Percentiles rank a stretch among this genome's conserved stretches.
Evolutionary conservation across 169 alveolate species (phyloP).

Genomic region (Cryptosporidium xiaoi): DNA sequence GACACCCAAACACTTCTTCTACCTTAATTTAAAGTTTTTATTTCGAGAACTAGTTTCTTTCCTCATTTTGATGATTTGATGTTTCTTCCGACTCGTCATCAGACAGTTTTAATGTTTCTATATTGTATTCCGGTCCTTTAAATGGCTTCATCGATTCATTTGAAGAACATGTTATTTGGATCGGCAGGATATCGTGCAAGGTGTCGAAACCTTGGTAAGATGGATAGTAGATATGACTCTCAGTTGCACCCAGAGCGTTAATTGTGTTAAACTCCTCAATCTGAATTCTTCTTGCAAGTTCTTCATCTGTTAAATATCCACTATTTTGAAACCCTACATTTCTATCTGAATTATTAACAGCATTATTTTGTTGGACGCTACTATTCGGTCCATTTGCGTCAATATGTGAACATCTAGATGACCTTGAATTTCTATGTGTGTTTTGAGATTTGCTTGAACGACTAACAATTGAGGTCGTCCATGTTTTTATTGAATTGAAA

Average conservation of each 20-base stretch:
- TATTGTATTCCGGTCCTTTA: constrained; percentile 44
- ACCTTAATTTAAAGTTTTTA: background rate
- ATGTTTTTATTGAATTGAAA: constrained; percentile 12
- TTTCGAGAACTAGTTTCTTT: background rate
- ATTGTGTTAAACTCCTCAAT: constrained; percentile 29
- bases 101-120: constrained; percentile 17
- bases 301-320: constrained; percentile 29
- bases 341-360: background rate
- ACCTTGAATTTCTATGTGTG: background rate
- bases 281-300: constrained; percentile 69
- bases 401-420: background rate
- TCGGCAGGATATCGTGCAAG: constrained; percentile 6
- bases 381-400: background rate
- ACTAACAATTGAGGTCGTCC: constrained; percentile 19
- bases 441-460: constrained; percentile 17
- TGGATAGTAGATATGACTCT: background rate
- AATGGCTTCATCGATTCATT: constrained; percentile 13
- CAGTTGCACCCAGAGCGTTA: background rate
- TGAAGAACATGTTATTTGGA: background rate
- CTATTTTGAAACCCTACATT: background rate
- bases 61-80: background rate
- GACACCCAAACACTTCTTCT: background rate
- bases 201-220: background rate
- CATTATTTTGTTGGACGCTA: background rate
- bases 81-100: constrained; percentile 40